phyloP scores from a whole-genome alignment of 805 yeast species.

The Teunomyces aglyptinius region DNA sequence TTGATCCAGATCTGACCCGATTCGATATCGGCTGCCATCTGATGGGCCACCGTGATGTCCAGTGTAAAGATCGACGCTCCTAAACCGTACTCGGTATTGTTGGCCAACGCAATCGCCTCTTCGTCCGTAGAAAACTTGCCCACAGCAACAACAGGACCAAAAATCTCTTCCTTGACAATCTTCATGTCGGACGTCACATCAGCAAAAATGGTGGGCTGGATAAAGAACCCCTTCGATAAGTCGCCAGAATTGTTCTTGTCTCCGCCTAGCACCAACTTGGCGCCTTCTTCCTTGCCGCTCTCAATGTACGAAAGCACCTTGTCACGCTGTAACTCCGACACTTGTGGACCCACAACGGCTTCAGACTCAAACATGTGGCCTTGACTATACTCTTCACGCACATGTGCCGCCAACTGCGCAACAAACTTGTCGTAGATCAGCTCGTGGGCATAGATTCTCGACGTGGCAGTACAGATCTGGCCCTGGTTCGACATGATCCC shows the following conservation, averaged over 20 bases:
- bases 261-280: conserved; percentile 41
- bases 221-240: conserved; percentile 55
- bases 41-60: conserved; percentile 64
- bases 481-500: conserved; percentile 68
- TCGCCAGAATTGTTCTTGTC: conserved; percentile 38
- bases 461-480: conserved; percentile 67
- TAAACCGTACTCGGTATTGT: conserved; percentile 72
- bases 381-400: conserved; percentile 49
- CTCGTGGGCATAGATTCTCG: conserved; percentile 60
- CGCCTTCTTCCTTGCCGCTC: conserved; percentile 46
- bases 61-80: conserved; percentile 79
- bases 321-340: conserved; percentile 55
- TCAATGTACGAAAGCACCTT: conserved; percentile 43
- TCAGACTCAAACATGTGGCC: conserved; percentile 52
- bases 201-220: conserved; percentile 74
- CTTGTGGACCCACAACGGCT: conserved; percentile 60
- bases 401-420: conserved; percentile 41
- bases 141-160: conserved; percentile 80
- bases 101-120: conserved; percentile 69
- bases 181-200: conserved; percentile 65
- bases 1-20: conserved; percentile 48
- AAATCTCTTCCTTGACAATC: conserved; percentile 77
- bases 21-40: conserved; percentile 51
- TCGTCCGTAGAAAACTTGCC: conserved; percentile 64
- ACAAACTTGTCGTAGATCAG: conserved; percentile 54